Conservation (phyloP, 108 stramenopile species). For the Pelagomonas calceolata region DNA sequence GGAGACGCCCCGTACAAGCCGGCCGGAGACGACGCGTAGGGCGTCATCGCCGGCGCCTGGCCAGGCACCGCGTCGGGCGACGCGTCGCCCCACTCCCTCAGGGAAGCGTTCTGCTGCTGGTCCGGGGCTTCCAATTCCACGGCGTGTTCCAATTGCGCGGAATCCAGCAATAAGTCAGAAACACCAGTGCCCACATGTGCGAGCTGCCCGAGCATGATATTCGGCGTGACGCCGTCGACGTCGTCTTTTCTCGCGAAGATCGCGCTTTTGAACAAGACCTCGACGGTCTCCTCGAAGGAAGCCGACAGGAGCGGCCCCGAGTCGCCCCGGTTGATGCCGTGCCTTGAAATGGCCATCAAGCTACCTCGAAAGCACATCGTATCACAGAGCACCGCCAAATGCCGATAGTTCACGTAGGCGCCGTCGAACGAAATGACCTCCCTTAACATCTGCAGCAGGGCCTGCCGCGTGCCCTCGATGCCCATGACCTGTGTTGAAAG, state of each 20-base stretch:
- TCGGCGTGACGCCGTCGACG: constrained; percentile 89
- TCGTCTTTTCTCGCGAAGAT: constrained; percentile 82
- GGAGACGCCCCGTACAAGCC: constrained; percentile 52
- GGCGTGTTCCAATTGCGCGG: constrained; percentile 78
- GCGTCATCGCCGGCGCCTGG: constrained; percentile 53
- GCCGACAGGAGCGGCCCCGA: constrained; percentile 83
- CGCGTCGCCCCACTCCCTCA: constrained; percentile 34
- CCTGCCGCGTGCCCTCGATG: constrained; percentile 87
- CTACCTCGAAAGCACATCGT: constrained; percentile 96
- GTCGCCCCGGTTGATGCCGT: constrained; percentile 96
- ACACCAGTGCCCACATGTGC: constrained; percentile 83
- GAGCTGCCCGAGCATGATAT: constrained; percentile 95
- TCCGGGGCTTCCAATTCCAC: constrained; percentile 77
- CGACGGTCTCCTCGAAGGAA: constrained; percentile 98
- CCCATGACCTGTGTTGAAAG: constrained; percentile 81
- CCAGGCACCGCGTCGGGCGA: constrained; percentile 24
- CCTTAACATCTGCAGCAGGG: constrained; percentile 65
- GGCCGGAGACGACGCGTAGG: constrained; percentile 52
- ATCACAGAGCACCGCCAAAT: constrained; percentile 89
- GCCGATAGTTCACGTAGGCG: constrained; percentile 97
- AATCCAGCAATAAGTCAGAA: constrained; percentile 87
- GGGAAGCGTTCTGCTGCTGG: constrained; percentile 47
- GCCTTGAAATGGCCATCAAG: constrained; percentile 91
- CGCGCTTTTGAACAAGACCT: constrained; percentile 94
- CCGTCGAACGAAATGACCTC: constrained; percentile 89